Evolutionary conservation across 2,329 filamentous ascomycete species (phyloP), one percentile per base, ranked within the genome.

Genomic region (Biscogniauxia mediterranea): DNA sequence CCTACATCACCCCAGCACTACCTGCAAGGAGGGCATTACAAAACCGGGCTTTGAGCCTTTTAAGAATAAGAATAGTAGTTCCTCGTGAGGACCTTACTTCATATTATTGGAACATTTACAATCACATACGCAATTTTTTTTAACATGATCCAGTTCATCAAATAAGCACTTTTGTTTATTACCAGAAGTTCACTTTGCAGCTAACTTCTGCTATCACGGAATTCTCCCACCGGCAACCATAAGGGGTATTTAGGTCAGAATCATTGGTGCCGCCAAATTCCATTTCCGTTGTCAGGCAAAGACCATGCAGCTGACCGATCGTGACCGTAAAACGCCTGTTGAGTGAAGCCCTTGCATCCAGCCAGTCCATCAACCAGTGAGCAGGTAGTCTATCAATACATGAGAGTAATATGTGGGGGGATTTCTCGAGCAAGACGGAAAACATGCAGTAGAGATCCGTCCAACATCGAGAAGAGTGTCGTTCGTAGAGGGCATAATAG

Each of bases 351-450:
- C 69, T 64, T 65, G 64, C 68, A 66, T 62, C 66, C 70, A 67
- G 68, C 68, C 72, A 67, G 61, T 58, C 59, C 66, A 61, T 62
- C 62, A 54, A 67, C 63, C 65, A 59, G 64, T 67, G 67, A 73
- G 66, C 70, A 72, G 61, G 67, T 68, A 69, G 69, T 72, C 70
- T 74, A 73, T 69, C 71, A 71, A 73, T 74, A 73, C 71, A 74
- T 70, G 68, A 70, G 70, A 70, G 68, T 63, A 62, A 59, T 67
- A 63, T 52, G 65, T 60, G 62, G 59, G 64, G 54, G 2, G 23
- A 57, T 68, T 64, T 64, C 68, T 67, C 60, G 58, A 59, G 59
- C 58, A 66, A 59, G 61, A 56, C 59, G 59, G 60, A 57, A 63
- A 59, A 65, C 61, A 69, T 67, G 59, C 57, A 46, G 55, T 23